Evolutionary conservation across 805 yeast genomes (phyloP), one percentile per base, ranked within the genome.

Genomic region (Ogataea populi-albae): DNA sequence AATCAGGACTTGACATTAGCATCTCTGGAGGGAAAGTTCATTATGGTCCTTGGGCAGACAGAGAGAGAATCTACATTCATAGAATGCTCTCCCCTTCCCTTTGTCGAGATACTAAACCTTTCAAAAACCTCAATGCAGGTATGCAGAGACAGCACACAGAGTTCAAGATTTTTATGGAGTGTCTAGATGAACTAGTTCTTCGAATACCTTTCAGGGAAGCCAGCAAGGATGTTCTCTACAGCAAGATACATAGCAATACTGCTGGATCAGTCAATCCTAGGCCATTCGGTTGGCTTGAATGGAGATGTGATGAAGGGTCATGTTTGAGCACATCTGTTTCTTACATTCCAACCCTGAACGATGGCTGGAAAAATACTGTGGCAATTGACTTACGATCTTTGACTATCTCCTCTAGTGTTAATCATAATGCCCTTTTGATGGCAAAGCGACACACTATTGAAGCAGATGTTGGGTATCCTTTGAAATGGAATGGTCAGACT

Each of bases 1-100:
- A 89, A 89, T 0, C 47, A 81, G 6, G 81, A 81, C 34, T 34
- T 89, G 6, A 67, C 9, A 27, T 27, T 15, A 7, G 66, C 10
- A 45, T 86, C 2, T 67, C 73, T 2, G 71, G 74, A 36, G 78
- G 87, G 0, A 79, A 85, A 0, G 62, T 87, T 1, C 81, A 81
- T 47, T 89, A 86, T 54, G 98, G 98, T 0, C 95, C 98, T 0
- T 91, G 97, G 96, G 85, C 96, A 0, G 95, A 93, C 40, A 76
- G 91, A 23, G 95, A 93, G 57, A 58, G 95, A 12, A 68, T 68
- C 2, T 73, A 79, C 2, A 50, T 89, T 7, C 88, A 81, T 38
- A 61, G 66, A 11, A 62, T 80, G 61, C 62, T 93, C 17, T 76
- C 82, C 37, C 98, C 98, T 0, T 56, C 71, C 0, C 54, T 77